phyloP scores from a whole-genome alignment of 2,329 filamentous ascomycete species.

The Penicillium sp. region DNA sequence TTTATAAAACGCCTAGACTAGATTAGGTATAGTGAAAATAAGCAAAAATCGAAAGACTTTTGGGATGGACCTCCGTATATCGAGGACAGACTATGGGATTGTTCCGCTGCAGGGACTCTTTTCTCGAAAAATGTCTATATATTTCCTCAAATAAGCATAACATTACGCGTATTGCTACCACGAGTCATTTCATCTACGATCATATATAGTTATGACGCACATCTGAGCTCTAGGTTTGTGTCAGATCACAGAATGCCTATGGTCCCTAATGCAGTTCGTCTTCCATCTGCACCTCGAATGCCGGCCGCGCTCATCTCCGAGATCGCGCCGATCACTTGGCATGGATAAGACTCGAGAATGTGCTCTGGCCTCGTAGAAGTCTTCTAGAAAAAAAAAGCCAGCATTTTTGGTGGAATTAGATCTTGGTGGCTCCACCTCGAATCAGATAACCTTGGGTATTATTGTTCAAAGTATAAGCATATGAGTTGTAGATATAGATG shows the following conservation, averaged over 20 bases:
- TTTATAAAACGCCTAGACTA: too few relatives aligned
- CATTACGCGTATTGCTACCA: not conserved
- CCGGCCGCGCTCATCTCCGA: conserved; percentile 13
- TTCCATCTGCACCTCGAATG: not conserved
- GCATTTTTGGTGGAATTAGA: not conserved
- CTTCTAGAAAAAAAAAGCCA: conserved; percentile 15
- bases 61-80: too few relatives aligned
- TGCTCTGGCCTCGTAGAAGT: not conserved
- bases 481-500: not conserved
- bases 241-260: not conserved
- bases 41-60: too few relatives aligned
- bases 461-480: not conserved
- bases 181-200: not conserved
- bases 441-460: not conserved
- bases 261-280: not conserved
- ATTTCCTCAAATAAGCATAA: not conserved
- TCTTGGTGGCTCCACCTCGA: conserved; percentile 5
- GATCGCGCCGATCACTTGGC: conserved; percentile 15
- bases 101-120: not conserved
- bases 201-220: not conserved
- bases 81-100: not conserved
- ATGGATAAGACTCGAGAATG: not conserved
- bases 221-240: not conserved
- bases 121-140: not conserved
- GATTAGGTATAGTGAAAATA: too few relatives aligned